Base-by-base conservation (phyloP, 139 green algal genomes). In the Penium margaritaceum region DNA sequence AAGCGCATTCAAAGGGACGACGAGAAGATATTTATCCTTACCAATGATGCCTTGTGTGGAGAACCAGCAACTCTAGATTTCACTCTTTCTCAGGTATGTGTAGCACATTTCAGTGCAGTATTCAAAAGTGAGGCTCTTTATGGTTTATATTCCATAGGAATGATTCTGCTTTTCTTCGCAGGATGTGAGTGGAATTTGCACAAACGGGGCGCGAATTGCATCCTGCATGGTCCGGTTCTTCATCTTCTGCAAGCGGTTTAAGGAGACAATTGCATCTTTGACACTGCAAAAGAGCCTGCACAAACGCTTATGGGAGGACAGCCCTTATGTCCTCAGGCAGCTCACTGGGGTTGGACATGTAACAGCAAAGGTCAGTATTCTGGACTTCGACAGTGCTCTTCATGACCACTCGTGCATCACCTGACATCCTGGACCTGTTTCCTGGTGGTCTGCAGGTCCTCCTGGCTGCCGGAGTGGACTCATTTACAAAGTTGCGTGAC, bases 21-120 rank as follows among this genome's bases (percentile, higher is more conserved):
- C 29, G 74, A 81, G 32, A 81, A 81, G 74, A 68, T 81, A 39
- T 77, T 81, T 38, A 43, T 81, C 19, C 67, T 81, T 9, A 66
- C 65, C 44, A 81, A 81, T 74, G 74, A 81, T 58, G 55, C 29
- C 15, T 33, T 81, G 32, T 79, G 35, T 63, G 65, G 67, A 9
- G 67, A 81, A 21, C 66, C 74, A 53, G 27, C 66, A 19, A 55
- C 7, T 30, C 74, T 81, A 33, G 74, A 81, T 43, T 81, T 81
- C 66, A 65, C 70, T n/a, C 67, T 78, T 36, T 57, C 70, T 24
- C 70, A 78, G 70, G 70, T 78, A n/a, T 14, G 70, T 29, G 24
- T 76, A 62, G 62, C 35, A 75, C 47, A 41, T 63, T 70, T 12
- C 39, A 58, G 3, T 33, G 15, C 30, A 35, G 9, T 71, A 21